Base-by-base conservation (phyloP, 371 early-diverging fungal species). In the Cokeromyces recurvatus region DNA sequence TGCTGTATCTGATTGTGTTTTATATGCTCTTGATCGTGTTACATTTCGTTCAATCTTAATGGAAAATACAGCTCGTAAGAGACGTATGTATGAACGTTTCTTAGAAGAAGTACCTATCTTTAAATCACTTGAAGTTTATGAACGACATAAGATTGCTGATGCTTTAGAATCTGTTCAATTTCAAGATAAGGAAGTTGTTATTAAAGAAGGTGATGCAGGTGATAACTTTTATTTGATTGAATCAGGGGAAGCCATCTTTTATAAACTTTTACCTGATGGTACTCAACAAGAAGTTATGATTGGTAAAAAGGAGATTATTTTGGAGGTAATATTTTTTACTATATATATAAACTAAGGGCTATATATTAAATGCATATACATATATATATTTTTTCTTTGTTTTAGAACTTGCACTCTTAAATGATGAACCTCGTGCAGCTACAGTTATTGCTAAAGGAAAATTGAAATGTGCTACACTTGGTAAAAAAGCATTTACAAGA, bases 251-350 rank as follows among this genome's bases (percentile, higher is more conserved):
- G 92, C 92, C 5, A 17, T 62, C n/a, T 56, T 64, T 38, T 68
- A 66, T 42, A 64, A 60, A 34, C 29, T 17, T 2, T 48, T 42
- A 8, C 46, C 54, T 2, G 79, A 87, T 42, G 91, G 91, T 12
- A 78, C 81, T 15, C 86, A 87, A 52, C 81, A 84, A 54, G 77
- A 84, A 56, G 81, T 91, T 53, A 86, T 84, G 46, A 73, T 82
- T 19, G 64, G 89, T 46, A 72, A 74, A 91, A 91, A 59, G 98
- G 98, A 35, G 91, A 85, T 38, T 97, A 97, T 59, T 95, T 97
- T 83, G 95, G 96, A 70, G 90, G 5, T 37, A 39, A 29, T 27
- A n/a, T n/a, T n/a, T n/a, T n/a, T n/a, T n/a, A n/a, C n/a, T n/a
- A n/a, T n/a, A n/a, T n/a, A n/a, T 17, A 36, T 51, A 17, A 16